Evolutionary conservation across 768 basidiomycete species (phyloP).

Genomic region (Rickenella mellea): DNA sequence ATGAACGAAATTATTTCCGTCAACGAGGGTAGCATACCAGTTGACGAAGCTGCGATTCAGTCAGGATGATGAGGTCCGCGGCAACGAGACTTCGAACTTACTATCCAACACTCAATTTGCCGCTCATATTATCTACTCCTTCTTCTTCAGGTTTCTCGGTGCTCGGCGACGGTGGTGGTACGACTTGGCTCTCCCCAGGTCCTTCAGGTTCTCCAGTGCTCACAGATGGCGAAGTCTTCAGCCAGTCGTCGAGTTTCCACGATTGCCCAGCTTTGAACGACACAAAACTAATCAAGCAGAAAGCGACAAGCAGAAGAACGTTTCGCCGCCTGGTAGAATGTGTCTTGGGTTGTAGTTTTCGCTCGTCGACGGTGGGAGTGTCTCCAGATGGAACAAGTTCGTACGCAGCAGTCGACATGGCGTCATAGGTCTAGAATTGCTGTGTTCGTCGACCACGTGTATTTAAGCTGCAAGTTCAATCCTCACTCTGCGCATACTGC

Average conservation of each 20-base stretch:
- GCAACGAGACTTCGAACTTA: background rate
- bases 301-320: background rate
- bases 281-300: background rate
- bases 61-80: background rate
- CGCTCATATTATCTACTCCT: background rate
- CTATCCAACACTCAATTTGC: background rate
- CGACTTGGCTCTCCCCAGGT: background rate
- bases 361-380: background rate
- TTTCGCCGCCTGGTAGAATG: background rate
- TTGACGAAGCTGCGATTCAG: slow-evolving; percentile 5
- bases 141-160: background rate
- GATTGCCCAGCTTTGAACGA: background rate
- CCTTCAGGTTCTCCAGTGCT: background rate
- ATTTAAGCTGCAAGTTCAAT: too few species aligned
- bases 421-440: too few species aligned
- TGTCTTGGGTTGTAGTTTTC: background rate
- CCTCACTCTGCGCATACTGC: too few species aligned
- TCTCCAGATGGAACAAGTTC: background rate
- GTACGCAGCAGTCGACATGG: slow-evolving; percentile 2
- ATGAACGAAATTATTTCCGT: background rate
- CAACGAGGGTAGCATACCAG: slow-evolving; percentile 1
- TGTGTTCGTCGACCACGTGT: too few species aligned
- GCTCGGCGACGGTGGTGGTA: background rate
- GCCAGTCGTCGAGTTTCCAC: too few species aligned
- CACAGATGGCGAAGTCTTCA: background rate